These are phyloP conservation scores for Fusarium sp. DNA, from an alignment of 2,329 filamentous ascomycete genomes.

Conservation along the genomic window DNA sequence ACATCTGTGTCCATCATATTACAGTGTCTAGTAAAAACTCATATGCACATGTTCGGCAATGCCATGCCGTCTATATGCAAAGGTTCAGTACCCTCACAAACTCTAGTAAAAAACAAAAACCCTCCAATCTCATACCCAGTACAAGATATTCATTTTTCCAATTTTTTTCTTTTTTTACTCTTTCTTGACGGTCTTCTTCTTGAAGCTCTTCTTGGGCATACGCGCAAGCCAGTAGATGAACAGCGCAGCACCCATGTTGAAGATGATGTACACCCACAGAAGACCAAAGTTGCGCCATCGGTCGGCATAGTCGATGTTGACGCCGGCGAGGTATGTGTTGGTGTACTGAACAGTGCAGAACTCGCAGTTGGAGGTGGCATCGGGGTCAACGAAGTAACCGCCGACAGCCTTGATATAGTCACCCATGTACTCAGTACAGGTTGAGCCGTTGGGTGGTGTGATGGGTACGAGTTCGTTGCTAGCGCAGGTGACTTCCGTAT, in stretches of 20 bases:
- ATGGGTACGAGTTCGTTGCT: conserved; percentile 75
- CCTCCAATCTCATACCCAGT: conserved; percentile 9
- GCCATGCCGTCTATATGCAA: conserved; percentile 28
- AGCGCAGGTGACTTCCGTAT: conserved; percentile 72
- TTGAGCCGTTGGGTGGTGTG: conserved; percentile 63
- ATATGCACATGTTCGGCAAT: conserved; percentile 26
- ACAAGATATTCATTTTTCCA: background rate
- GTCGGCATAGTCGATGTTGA: conserved; percentile 64
- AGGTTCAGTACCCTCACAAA: conserved; percentile 3
- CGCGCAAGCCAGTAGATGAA: conserved; percentile 65
- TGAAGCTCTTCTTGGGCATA: conserved; percentile 53
- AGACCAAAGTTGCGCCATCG: conserved; percentile 77
- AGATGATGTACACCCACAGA: conserved; percentile 66
- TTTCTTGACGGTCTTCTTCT: conserved; percentile 44
- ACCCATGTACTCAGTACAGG: conserved; percentile 68
- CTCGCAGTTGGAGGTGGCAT: conserved; percentile 61
- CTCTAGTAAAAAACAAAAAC: conserved; percentile 7
- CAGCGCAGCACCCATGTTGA: conserved; percentile 66
- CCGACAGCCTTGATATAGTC: conserved; percentile 58
- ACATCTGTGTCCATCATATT: conserved; percentile 25
- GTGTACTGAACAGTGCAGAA: conserved; percentile 64
- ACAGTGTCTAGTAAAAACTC: conserved; percentile 30
- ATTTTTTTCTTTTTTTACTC: background rate
- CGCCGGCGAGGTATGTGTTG: conserved; percentile 59
- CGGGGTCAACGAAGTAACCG: conserved; percentile 63